Base-by-base conservation (phyloP, 2,329 filamentous ascomycete species). In the Diplocarpon rosae region DNA sequence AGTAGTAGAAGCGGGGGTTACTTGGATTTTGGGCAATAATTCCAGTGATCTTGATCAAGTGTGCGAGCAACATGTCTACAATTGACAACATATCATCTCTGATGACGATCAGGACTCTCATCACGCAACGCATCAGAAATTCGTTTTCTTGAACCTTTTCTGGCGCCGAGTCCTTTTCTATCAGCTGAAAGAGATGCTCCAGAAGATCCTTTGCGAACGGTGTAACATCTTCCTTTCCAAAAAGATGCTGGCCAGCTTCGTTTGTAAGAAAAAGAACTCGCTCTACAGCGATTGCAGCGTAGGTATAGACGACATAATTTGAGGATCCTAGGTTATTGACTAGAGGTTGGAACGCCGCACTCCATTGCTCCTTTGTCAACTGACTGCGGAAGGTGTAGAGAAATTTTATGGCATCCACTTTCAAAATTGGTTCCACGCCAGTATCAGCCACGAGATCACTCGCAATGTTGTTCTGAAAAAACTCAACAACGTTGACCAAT, bases 91-190 rank as follows among this genome's bases (percentile, higher is more conserved):
- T 78, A 24, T 80, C 84, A 38, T 95, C 89, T 61, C 83, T 85
- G 64, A 96, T 84, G 52, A 96, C 89, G 53, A 98, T 88, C 49
- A 98, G 71, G 11, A 98, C 90, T 56, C 92, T 79, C 92, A 98
- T 98, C 45, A 95, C 87, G 59, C 92, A 98, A 57, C 88, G 85
- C 89, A 98, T 96, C 59, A 98, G 65, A 63, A 96, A 98, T 62
- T 98, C 92, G 61, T 98, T 98, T 66, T 98, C 92, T 61, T 98
- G 92, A 50, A 98, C 80, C 71, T 96, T 98, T 52, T 90, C 79
- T 1, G 93, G 83, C 10, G 84, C 82, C 3, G 74, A 72, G 56
- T 95, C 83, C 61, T 84, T 86, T 61, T 93, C 85, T 53, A 98
- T 87, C 42, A 98, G 73, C 52, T 82, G 81, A 72, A 98, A 96